These are phyloP conservation scores for Mucor irregularis DNA, from an alignment of 371 early-diverging fungal genomes.

Conservation along the genomic window DNA sequence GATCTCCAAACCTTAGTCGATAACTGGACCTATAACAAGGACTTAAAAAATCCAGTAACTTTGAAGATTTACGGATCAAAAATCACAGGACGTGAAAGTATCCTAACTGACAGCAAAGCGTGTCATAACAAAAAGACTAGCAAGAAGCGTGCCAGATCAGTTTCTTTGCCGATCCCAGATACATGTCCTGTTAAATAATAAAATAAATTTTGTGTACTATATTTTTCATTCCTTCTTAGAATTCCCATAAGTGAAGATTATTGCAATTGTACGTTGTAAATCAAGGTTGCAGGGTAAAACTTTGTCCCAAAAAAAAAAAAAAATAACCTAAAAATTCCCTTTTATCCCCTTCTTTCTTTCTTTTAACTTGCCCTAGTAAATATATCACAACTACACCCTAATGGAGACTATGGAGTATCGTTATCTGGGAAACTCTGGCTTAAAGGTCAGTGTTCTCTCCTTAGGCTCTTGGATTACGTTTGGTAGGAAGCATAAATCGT, in stretches of 20 bases:
- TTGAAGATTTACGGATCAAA: slow-evolving; percentile 35
- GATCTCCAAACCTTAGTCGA: slow-evolving; percentile 40
- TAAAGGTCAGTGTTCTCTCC: slow-evolving; percentile 66
- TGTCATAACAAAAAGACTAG: slow-evolving; percentile 21
- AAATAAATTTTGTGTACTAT: slow-evolving; percentile 4
- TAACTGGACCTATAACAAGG: slow-evolving; percentile 35
- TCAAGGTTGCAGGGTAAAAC: too few species aligned
- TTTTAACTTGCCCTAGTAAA: not conserved
- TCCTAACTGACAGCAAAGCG: slow-evolving; percentile 23
- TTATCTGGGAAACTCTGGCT: slow-evolving; percentile 77
- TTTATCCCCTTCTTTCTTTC: not conserved
- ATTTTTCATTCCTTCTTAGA: too few species aligned
- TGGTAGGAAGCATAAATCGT: too few species aligned
- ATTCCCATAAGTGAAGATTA: too few species aligned
- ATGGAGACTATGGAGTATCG: slow-evolving; percentile 74
- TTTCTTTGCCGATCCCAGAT: slow-evolving; percentile 38
- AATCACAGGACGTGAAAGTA: slow-evolving; percentile 40
- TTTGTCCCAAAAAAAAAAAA: not conserved
- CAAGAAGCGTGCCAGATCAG: slow-evolving; percentile 14
- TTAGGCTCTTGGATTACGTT: slow-evolving; percentile 63
- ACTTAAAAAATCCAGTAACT: slow-evolving; percentile 29
- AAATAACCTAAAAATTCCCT: slow-evolving; percentile 1
- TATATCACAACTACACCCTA: too few species aligned
- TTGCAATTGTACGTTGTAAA: too few species aligned
- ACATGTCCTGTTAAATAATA: slow-evolving; percentile 21